Evolutionary conservation across 2,329 filamentous ascomycete genomes (phyloP).

Genomic region (Lachnellula cervina): DNA sequence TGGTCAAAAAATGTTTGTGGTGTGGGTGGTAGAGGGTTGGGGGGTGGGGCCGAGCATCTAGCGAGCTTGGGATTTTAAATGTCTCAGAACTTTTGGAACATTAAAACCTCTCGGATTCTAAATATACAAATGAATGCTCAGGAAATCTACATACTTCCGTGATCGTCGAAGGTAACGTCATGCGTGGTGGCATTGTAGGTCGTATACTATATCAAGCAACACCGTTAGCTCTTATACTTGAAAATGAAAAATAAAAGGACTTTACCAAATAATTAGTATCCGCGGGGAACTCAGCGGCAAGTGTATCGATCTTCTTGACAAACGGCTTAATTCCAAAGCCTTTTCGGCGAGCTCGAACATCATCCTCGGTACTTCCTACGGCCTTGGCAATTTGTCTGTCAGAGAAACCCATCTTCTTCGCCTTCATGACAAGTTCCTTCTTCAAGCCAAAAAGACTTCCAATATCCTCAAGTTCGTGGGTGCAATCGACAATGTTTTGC

Average conservation of each 20-base stretch:
- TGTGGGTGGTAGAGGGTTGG: too few species aligned
- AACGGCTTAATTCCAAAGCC: constrained; percentile 87
- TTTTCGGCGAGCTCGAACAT: constrained; percentile 79
- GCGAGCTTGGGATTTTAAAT: too few species aligned
- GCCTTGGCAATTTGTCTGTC: constrained; percentile 90
- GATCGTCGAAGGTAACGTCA: constrained; percentile 90
- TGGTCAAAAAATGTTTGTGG: background rate
- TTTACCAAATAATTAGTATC: constrained; percentile 7
- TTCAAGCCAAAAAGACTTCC: constrained; percentile 80
- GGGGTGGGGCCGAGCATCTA: too few species aligned
- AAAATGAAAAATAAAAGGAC: too few species aligned
- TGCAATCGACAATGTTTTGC: constrained; percentile 92
- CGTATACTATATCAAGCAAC: constrained; percentile 54
- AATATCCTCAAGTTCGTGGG: constrained; percentile 75
- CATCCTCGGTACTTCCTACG: constrained; percentile 80
- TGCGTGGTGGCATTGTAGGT: constrained; percentile 95
- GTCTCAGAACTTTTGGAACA: too few species aligned
- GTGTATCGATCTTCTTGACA: constrained; percentile 97
- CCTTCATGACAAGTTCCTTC: constrained; percentile 81
- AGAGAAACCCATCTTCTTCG: constrained; percentile 97
- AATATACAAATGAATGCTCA: background rate
- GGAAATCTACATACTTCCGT: constrained; percentile 49
- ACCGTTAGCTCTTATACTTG: background rate
- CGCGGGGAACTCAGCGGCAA: constrained; percentile 67
- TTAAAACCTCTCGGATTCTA: too few species aligned